These are phyloP conservation scores for Leptographium wingfieldii DNA, from an alignment of 2,329 filamentous ascomycete species.

Conservation along the genomic window DNA sequence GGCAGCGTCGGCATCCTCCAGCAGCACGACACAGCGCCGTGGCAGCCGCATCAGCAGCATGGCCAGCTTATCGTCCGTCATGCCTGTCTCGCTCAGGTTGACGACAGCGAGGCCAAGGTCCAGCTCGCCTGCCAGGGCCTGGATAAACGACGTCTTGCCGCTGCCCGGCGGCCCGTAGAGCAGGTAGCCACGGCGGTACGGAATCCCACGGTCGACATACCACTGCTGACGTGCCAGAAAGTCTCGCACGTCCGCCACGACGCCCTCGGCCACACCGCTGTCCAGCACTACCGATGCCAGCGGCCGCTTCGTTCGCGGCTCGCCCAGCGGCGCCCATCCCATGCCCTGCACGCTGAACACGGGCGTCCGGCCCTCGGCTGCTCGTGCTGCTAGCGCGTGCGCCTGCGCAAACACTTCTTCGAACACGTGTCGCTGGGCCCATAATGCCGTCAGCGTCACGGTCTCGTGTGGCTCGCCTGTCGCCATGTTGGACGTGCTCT, in stretches of 20 bases:
- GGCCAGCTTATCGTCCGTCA: slow-evolving; percentile 82
- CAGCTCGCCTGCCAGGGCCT: slow-evolving; percentile 82
- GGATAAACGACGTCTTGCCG: slow-evolving; percentile 92
- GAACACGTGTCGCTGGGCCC: slow-evolving; percentile 78
- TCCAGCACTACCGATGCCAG: slow-evolving; percentile 80
- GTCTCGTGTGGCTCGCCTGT: slow-evolving; percentile 91
- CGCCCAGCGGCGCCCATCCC: slow-evolving; percentile 75
- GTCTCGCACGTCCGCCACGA: slow-evolving; percentile 69
- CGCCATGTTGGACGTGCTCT: slow-evolving; percentile 65
- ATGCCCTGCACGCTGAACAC: slow-evolving; percentile 79
- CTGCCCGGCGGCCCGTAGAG: slow-evolving; percentile 82
- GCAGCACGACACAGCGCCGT: slow-evolving; percentile 63
- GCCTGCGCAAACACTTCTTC: slow-evolving; percentile 83
- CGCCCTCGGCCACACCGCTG: slow-evolving; percentile 66
- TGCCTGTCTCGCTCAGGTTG: slow-evolving; percentile 77
- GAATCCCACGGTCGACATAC: slow-evolving; percentile 92
- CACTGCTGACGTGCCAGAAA: slow-evolving; percentile 70
- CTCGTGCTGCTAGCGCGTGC: slow-evolving; percentile 63
- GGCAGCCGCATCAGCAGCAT: slow-evolving; percentile 78
- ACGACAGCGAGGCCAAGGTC: slow-evolving; percentile 89
- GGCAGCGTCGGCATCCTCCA: slow-evolving; percentile 87
- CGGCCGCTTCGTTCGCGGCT: slow-evolving; percentile 75
- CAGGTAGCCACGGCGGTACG: slow-evolving; percentile 80
- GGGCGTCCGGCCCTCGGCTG: slow-evolving; percentile 82
- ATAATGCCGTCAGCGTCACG: slow-evolving; percentile 81